phyloP scores from a whole-genome alignment of 2,329 filamentous ascomycete species.

The Sarocladium strictum region DNA sequence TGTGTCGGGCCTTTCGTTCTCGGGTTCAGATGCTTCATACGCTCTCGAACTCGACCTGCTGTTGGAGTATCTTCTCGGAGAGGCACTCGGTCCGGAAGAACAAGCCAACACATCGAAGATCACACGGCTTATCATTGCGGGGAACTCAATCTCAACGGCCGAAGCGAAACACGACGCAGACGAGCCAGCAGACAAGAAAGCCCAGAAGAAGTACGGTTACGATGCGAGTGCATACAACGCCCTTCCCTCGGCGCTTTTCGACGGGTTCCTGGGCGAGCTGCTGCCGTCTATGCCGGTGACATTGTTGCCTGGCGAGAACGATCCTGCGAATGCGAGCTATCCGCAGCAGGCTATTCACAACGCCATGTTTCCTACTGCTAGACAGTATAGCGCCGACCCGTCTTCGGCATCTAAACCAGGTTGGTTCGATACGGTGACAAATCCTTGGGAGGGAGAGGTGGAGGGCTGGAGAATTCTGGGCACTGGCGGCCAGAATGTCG shows the following conservation, averaged over 20 bases:
- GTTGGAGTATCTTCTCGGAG: slow-evolving; percentile 82
- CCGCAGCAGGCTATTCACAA: slow-evolving; percentile 91
- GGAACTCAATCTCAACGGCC: slow-evolving; percentile 77
- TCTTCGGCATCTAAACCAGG: slow-evolving; percentile 40
- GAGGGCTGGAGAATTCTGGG: slow-evolving; percentile 86
- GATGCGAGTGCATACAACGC: slow-evolving; percentile 85
- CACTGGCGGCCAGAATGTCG: slow-evolving; percentile 85
- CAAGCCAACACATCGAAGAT: slow-evolving; percentile 62
- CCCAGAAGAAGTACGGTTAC: slow-evolving; percentile 84
- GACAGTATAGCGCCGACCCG: slow-evolving; percentile 57
- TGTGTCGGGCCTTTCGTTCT: slow-evolving; percentile 82
- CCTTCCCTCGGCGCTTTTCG: slow-evolving; percentile 74
- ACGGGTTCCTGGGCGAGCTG: slow-evolving; percentile 73
- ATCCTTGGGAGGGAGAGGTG: slow-evolving; percentile 86
- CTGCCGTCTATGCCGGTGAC: slow-evolving; percentile 86
- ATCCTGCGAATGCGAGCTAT: slow-evolving; percentile 83
- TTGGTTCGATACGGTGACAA: slow-evolving; percentile 87
- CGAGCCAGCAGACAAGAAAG: slow-evolving; percentile 35
- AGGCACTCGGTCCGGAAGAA: slow-evolving; percentile 56
- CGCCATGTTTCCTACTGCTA: slow-evolving; percentile 77
- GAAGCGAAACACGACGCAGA: slow-evolving; percentile 33
- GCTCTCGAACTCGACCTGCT: slow-evolving; percentile 71
- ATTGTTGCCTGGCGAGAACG: slow-evolving; percentile 73
- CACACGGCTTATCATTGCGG: slow-evolving; percentile 81
- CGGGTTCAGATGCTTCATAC: slow-evolving; percentile 65